Base-by-base conservation (phyloP, 768 basidiomycete genomes). In the Phaffia australis region DNA sequence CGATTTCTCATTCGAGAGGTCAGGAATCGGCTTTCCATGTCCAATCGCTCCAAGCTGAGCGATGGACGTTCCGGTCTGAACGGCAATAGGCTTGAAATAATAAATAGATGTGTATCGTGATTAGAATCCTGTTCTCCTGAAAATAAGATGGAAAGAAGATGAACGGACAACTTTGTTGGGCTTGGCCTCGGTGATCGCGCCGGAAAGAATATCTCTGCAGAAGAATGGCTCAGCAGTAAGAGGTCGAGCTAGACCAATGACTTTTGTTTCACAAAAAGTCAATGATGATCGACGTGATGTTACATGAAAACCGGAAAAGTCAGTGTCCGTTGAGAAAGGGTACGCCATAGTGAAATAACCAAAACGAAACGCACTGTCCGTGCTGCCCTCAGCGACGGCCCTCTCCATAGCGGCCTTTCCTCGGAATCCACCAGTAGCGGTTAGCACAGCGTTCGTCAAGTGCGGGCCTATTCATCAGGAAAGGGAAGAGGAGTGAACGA, bases 401-500 rank as follows among this genome's bases (percentile, higher is more conserved):
- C 72, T 60, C 30, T 72, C 70, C 75, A 76, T 76, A 7, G 71
- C 71, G 6, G 21, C 42, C 19, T 60, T 60, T 1, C 69, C 69
- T 9, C 76, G 69, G 74, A 76, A 76, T 1, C 76, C 76, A 27
- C 76, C 76, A 23, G 76, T 76, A 58, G 75, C 75, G 46, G 52
- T 52, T 7, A 76, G 60, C 51, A 70, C 71, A 42, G 75, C 70
- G 18, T 58, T 67, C 69, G 71, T 73, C 69, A 73, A 63, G 46
- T 54, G 32, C 29, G 0, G 74, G 73, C n/a, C 69, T 66, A 58
- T 74, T 68, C 25, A 46, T 74, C 73, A 51, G 73, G 68, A 35
- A 76, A 42, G n/a, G 6, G 11, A 42, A 42, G 35, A 42, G 6
- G 35, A 11, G 11, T 42, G 6, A 42, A 42, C 35, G 11, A 42